phyloP scores from a whole-genome alignment of 345 rosid species.

The Dipteronia sinensis region DNA sequence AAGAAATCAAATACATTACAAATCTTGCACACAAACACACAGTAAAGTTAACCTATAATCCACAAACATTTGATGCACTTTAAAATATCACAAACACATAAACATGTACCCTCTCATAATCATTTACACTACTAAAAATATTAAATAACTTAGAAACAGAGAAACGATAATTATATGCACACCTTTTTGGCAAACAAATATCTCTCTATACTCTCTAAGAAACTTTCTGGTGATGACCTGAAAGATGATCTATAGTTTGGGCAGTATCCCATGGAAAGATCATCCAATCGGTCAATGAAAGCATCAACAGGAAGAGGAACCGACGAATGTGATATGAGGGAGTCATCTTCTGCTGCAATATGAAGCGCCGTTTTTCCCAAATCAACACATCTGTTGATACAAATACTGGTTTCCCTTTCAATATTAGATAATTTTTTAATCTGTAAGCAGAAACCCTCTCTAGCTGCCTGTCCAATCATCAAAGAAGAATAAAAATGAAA shows the following conservation, averaged over 20 bases:
- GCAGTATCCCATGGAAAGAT: conserved; percentile 67
- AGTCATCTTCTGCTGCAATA: conserved; percentile 74
- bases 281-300: conserved; percentile 52
- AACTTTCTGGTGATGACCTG: conserved; percentile 39
- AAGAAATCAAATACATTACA: not conserved
- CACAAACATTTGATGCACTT: not conserved
- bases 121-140: not conserved
- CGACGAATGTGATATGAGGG: conserved; percentile 62
- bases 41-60: not conserved
- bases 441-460: conserved; percentile 41
- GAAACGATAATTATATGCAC: not conserved
- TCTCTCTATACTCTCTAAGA: conserved; percentile 55
- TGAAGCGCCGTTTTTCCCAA: conserved; percentile 54
- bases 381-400: conserved; percentile 60
- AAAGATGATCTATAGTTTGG: conserved; percentile 37
- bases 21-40: not conserved
- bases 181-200: conserved; percentile 59
- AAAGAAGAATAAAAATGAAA: conserved; percentile 1
- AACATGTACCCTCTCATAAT: not conserved
- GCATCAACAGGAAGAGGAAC: conserved; percentile 67
- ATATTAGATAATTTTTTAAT: conserved; percentile 41
- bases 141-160: conserved; percentile 2
- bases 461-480: conserved; percentile 43
- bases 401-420: conserved; percentile 62
- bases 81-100: not conserved